Conservation (phyloP, 2,329 filamentous ascomycete genomes). For the Monosporascus sp. region DNA sequence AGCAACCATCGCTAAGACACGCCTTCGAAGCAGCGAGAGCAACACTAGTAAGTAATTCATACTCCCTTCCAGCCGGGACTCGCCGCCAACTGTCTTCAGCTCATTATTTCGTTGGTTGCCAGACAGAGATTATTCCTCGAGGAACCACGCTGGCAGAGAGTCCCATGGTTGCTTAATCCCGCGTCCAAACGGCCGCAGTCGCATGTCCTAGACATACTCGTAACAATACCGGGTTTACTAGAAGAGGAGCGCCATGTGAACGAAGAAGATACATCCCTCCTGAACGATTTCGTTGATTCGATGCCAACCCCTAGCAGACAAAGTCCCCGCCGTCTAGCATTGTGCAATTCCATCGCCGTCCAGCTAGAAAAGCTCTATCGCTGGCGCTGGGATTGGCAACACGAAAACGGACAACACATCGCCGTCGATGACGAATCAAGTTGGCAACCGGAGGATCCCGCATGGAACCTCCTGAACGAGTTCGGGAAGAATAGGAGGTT, state of each 20-base stretch:
- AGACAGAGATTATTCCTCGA: conserved; percentile 13
- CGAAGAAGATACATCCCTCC: not conserved
- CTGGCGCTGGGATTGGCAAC: conserved; percentile 16
- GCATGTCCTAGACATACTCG: conserved; percentile 10
- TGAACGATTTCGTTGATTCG: too few species aligned
- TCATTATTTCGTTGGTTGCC: conserved; percentile 11
- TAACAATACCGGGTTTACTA: conserved; percentile 13
- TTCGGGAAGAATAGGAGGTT: not conserved
- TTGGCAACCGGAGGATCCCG: conserved; percentile 1
- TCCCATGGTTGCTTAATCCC: conserved; percentile 11
- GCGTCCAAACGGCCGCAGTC: conserved; percentile 12
- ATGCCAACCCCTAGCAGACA: too few species aligned
- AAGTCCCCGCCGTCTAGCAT: not conserved
- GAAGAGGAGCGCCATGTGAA: conserved; percentile 7
- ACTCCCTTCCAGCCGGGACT: not conserved
- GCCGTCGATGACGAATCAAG: not conserved
- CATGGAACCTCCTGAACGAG: not conserved
- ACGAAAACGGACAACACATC: conserved; percentile 8
- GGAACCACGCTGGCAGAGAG: conserved; percentile 9
- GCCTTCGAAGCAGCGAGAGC: conserved; percentile 15
- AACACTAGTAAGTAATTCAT: conserved; percentile 7
- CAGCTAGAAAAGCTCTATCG: conserved; percentile 13
- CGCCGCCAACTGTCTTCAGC: not conserved
- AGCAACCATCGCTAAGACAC: conserved; percentile 11
- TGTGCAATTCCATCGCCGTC: conserved; percentile 3